A percentile compares a stretch with the other conserved stretches of the same genome.
Evolutionary conservation across 2,329 filamentous ascomycete species (phyloP).

Genomic region (Pestalotiopsis sp.): DNA sequence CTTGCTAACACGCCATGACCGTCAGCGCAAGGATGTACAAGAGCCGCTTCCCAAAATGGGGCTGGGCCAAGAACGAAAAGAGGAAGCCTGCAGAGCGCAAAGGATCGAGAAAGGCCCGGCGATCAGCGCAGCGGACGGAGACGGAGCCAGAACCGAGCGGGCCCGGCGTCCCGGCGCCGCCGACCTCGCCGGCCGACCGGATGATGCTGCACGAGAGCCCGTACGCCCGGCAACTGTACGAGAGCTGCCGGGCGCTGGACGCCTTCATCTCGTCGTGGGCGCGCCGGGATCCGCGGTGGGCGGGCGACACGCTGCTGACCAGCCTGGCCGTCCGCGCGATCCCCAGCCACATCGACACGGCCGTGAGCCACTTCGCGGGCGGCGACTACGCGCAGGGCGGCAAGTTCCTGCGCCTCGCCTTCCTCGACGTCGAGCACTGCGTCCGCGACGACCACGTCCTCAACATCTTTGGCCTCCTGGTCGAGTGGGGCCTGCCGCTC

Average conservation of each 20-base stretch:
- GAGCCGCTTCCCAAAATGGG: background rate
- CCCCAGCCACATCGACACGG: background rate
- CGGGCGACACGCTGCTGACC: background rate
- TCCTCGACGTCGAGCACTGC: background rate
- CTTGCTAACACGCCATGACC: background rate
- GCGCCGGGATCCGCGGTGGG: background rate
- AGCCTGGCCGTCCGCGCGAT: background rate
- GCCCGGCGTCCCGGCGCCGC: background rate
- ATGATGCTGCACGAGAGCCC: background rate
- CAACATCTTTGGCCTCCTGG: background rate
- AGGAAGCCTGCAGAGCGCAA: background rate
- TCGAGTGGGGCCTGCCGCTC: background rate
- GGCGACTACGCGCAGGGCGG: background rate
- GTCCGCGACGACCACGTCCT: background rate
- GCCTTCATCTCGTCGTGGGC: background rate
- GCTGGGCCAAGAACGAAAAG: background rate
- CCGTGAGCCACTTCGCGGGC: background rate
- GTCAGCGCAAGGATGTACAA: background rate
- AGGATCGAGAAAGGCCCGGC: background rate
- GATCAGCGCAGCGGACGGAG: background rate
- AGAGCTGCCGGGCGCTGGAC: background rate
- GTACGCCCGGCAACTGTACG: background rate
- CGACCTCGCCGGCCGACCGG: background rate
- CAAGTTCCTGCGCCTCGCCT: conserved; percentile 1
- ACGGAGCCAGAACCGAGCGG: background rate